Percentiles rank a stretch among this genome's conserved stretches.
phyloP scores from a whole-genome alignment of 2,329 filamentous ascomycete species.

The Sarocladium kiliense region DNA sequence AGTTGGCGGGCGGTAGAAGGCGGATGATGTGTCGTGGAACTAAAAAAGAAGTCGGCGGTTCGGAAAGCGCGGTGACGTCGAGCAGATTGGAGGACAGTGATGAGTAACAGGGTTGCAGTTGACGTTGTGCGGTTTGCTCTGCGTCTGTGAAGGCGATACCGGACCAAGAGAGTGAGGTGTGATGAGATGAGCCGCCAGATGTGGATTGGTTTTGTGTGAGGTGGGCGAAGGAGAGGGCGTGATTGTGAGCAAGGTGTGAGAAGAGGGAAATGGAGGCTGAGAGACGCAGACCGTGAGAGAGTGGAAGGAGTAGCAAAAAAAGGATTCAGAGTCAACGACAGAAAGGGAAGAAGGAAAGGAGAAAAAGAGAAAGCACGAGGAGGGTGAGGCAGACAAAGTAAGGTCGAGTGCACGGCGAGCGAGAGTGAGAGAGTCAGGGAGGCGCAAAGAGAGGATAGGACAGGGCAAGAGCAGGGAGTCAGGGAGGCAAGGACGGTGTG shows the following conservation, averaged over 20 bases:
- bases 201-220: background rate
- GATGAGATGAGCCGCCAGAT: background rate
- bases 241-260: background rate
- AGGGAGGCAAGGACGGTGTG: background rate
- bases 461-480: background rate
- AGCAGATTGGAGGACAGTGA: background rate
- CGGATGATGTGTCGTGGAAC: background rate
- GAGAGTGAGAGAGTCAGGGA: constrained; percentile 1
- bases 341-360: background rate
- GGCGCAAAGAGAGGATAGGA: constrained; percentile 3
- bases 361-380: background rate
- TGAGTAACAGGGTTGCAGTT: background rate
- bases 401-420: background rate
- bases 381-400: no score
- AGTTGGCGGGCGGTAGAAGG: background rate
- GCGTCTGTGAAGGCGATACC: constrained; percentile 4
- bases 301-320: background rate
- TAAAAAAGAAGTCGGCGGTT: background rate
- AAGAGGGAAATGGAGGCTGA: background rate
- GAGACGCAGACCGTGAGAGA: background rate
- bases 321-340: background rate
- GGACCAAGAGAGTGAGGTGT: background rate
- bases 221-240: background rate
- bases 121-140: background rate
- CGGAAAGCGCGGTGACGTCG: background rate